phyloP scores from a whole-genome alignment of 1,284 basidiomycete species.

The Naganishia liquefaciens region DNA sequence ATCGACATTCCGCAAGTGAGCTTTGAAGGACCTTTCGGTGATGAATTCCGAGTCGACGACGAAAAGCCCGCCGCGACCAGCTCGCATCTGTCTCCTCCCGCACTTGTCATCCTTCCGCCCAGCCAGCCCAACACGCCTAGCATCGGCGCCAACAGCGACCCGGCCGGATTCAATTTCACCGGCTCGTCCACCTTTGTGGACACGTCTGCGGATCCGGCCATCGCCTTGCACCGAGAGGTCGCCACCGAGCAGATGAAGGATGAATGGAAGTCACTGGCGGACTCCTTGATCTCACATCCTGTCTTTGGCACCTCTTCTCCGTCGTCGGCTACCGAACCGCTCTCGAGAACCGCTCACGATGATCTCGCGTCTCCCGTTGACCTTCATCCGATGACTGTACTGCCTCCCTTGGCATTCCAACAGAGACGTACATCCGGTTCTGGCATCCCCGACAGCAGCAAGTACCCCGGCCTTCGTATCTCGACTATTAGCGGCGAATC shows the following conservation, averaged over 20 bases:
- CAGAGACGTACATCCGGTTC: slow-evolving; percentile 28
- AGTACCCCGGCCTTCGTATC: slow-evolving; percentile 8
- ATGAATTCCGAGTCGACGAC: slow-evolving; percentile 22
- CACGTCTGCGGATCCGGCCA: slow-evolving; percentile 4
- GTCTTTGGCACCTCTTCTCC: slow-evolving; percentile 10
- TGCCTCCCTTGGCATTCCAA: slow-evolving; percentile 24
- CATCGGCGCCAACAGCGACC: slow-evolving; percentile 33
- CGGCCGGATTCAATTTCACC: slow-evolving; percentile 37
- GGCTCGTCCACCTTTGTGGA: slow-evolving; percentile 29
- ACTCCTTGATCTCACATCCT: slow-evolving; percentile 15
- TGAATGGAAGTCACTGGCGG: slow-evolving; percentile 34
- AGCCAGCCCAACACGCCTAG: slow-evolving; percentile 42
- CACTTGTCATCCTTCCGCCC: slow-evolving; percentile 41
- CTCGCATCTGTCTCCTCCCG: slow-evolving; percentile 38
- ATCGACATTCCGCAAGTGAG: slow-evolving; percentile 14
- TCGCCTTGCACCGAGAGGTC: slow-evolving; percentile 15
- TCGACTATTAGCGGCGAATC: not conserved
- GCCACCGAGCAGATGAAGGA: slow-evolving; percentile 31
- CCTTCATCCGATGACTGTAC: slow-evolving; percentile 23
- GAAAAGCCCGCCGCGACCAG: slow-evolving; percentile 5
- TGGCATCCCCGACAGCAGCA: not conserved
- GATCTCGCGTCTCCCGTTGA: not conserved
- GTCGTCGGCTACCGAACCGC: not conserved
- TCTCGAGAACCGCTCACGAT: slow-evolving; percentile 23
- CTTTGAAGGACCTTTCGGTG: slow-evolving; percentile 23